These are phyloP conservation scores for Dactylella cylindrospora DNA, from an alignment of 2,329 filamentous ascomycete species.

Conservation along the genomic window DNA sequence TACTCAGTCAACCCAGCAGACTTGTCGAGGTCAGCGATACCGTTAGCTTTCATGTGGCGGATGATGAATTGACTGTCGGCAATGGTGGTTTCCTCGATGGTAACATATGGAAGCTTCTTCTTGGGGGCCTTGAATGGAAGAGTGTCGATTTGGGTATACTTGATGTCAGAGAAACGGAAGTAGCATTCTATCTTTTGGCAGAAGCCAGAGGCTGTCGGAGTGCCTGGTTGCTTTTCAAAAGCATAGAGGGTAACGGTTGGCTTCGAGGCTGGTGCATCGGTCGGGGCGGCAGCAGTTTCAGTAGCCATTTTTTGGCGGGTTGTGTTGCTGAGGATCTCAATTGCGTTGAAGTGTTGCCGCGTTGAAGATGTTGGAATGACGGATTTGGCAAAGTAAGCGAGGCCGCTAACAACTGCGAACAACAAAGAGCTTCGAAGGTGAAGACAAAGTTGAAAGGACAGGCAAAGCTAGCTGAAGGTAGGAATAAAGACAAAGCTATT, in stretches of 20 bases:
- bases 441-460: too few relatives aligned
- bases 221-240: constrained; percentile 21
- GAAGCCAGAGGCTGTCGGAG: constrained; percentile 16
- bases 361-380: too few relatives aligned
- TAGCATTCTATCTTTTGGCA: constrained; percentile 42
- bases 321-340: background rate
- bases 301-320: too few relatives aligned
- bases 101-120: constrained; percentile 33
- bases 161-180: constrained; percentile 24
- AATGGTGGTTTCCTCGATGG: constrained; percentile 15
- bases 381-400: too few relatives aligned
- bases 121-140: constrained; percentile 39
- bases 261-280: background rate
- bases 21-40: constrained; percentile 32
- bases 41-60: constrained; percentile 23
- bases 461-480: too few relatives aligned
- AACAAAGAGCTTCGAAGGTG: too few relatives aligned
- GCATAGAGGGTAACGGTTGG: constrained; percentile 24
- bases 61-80: constrained; percentile 35
- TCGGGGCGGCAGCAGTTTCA: constrained; percentile 1
- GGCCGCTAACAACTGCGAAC: too few relatives aligned
- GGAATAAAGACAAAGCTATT: too few relatives aligned
- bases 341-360: too few relatives aligned
- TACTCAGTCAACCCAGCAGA: constrained; percentile 11
- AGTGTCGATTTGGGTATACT: constrained; percentile 24